Percentiles rank a stretch among this genome's conserved stretches.
Evolutionary conservation across 345 rosid genomes (phyloP).

Genomic region (Eucalyptus viminalis): DNA sequence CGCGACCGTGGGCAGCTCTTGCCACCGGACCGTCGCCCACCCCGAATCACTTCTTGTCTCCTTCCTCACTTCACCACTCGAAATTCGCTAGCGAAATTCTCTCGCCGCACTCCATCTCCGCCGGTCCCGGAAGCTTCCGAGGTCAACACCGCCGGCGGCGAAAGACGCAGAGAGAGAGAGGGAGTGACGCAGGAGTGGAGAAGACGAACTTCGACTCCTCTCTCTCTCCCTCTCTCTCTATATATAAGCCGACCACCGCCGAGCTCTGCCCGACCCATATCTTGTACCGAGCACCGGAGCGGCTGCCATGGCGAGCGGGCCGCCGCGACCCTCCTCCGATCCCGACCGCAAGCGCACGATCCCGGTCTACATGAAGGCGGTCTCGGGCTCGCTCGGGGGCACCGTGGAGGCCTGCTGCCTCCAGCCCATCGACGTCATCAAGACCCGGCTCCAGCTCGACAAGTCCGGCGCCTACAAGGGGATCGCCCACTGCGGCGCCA

Average conservation of each 20-base stretch:
- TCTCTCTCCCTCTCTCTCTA: background rate
- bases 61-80: background rate
- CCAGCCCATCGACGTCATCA: conserved; percentile 93
- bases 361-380: conserved; percentile 88
- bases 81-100: background rate
- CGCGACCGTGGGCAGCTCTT: background rate
- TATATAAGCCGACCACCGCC: background rate
- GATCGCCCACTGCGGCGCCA: conserved; percentile 69
- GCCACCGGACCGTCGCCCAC: background rate
- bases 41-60: background rate
- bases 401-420: conserved; percentile 81
- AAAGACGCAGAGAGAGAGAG: background rate
- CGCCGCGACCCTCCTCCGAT: background rate
- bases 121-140: background rate
- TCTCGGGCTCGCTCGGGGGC: conserved; percentile 87
- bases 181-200: background rate
- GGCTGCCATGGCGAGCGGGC: background rate
- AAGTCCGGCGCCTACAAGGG: conserved; percentile 56
- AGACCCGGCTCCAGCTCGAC: conserved; percentile 89
- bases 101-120: background rate
- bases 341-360: conserved; percentile 10
- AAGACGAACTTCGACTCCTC: background rate
- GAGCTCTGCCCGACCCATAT: background rate
- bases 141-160: background rate
- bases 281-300: background rate